Evolutionary conservation across 768 basidiomycete genomes (phyloP), one percentile per base, ranked within the genome.

Genomic region (Leccinum aurantiacum): DNA sequence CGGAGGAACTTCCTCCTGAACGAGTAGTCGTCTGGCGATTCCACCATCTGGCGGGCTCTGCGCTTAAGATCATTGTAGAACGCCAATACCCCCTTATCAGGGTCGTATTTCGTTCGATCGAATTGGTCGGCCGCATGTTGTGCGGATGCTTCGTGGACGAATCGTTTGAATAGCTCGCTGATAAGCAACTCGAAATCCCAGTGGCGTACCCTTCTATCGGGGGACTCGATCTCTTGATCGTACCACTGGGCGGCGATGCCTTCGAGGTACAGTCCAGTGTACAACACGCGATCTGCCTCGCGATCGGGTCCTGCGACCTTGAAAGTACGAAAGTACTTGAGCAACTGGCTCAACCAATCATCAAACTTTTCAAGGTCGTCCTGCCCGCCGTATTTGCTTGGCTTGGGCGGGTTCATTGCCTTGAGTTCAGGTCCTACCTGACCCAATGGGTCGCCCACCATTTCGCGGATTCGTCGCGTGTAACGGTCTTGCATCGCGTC

Each of bases 381-480:
- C 14, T 35, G 13, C 0, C 35, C 6, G 5, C 1, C 13, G 5
- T 35, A 35, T 6, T 35, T 44, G 9, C 19, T n/a, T 8, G 13
- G 44, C n/a, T 44, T 44, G 0, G n/a, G 19, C 7, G 1, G n/a
- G 2, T 19, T 44, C 44, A 33, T 33, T 11, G 31, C 31, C 11
- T 33, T 33, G 1, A 33, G 3, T 11, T 33, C 31, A 0, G 31
- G 31, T 1, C 31, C 31, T 5, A 33, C 31, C 5, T 11, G 31
- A 1, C 11, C 31, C 10, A 33, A 11, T 33, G 31, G 31, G 8
- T 33, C 31, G 2, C 11, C 31, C 11, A 33, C 31, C 31, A 33
- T 33, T 8, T 33, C 1, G 4, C 0, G 11, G 31, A 33, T 33
- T 11, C 1, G 10, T 0, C 31, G 0, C 0, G 1, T 13, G 8